Evolutionary conservation across 805 yeast genomes (phyloP), one percentile per base, ranked within the genome.

Genomic region (Zygosaccharomyces pseudorouxii): DNA sequence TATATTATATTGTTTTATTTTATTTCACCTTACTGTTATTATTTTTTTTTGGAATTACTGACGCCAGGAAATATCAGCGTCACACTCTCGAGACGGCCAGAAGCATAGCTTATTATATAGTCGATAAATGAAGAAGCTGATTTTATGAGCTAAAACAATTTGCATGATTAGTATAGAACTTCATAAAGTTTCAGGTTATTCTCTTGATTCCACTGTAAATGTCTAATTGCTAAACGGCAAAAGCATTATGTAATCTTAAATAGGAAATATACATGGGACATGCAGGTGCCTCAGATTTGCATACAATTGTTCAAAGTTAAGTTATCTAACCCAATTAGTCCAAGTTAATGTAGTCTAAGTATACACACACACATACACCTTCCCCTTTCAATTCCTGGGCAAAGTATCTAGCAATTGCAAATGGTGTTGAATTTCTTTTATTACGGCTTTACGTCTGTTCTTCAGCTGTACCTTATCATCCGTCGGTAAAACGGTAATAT

Each of bases 401-500:
- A 60, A 44, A 23, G 53, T 47, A 58, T 84, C 90, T 47, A 83
- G 70, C 52, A 76, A 68, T 55, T 74, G 77, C 60, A 81, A 79
- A 55, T 76, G 78, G 35, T 66, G 70, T 65, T 86, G 93, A 45
- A 86, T 76, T 41, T 71, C 67, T 55, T 76, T 80, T 55, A 86
- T 81, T 8, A 77, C 75, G 45, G 71, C 73, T 60, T 80, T 84
- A 55, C 95, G 74, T 59, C 73, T 73, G 20, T 71, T 70, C 54
- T 86, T 78, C 54, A 86, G 68, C 1, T 71, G 68, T 1, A 69
- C 76, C 57, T 74, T 76, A 10, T 52, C 46, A 42, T 77, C 77
- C 25, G 72, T 73, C 8, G 70, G 71, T 4, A 64, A 28, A 18
- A 53, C 63, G 4, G 57, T 47, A 11, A 70, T 56, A 51, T 82